Evolutionary conservation across 1,284 basidiomycete species (phyloP), one percentile per base, ranked within the genome.

Genomic region (Rhodotorula mucilaginosa): DNA sequence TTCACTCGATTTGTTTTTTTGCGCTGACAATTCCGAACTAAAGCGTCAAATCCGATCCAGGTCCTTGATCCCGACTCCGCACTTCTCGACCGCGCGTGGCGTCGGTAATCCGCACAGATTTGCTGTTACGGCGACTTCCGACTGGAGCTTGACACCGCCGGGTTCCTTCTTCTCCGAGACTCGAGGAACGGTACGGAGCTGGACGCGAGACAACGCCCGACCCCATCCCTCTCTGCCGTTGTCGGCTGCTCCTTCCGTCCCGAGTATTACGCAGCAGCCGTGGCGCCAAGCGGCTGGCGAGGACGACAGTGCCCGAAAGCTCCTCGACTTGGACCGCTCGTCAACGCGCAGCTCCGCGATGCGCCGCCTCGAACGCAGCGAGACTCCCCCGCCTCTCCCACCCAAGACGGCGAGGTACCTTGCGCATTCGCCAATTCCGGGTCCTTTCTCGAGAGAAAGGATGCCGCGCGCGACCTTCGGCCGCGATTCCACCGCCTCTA

Each of bases 141-240:
- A 46, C 10, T 39, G 52, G 19, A 61, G 46, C 23, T 18, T 61
- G 29, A 59, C 61, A 10, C 63, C 58, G 48, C 63, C 67, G 3
- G 63, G 62, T 10, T 64, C 67, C 19, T n/a, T 56, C 49, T 69
- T 39, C 63, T 69, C 64, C 39, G 51, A 48, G n/a, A 57, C 58
- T 34, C 49, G 63, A 5, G 58, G 56, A 1, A 58, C 58, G 1
- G 44, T 60, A 8, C 26, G 57, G 34, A 52, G 56, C 60, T 61
- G 60, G 56, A 18, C 44, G 39, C 21, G 18, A 19, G 49, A 29
- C 12, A 26, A 18, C 26, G 46, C 13, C 29, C 47, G 10, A 1
- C 31, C 29, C 7, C 63, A 46, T 8, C 47, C 18, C 1, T 12
- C 44, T 26, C 39, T 26, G 2, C 51, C 6, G 15, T 2, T 7